These are phyloP conservation scores for Celoporthe dispersa DNA, from an alignment of 2,329 filamentous ascomycete genomes.

Conservation along the genomic window DNA sequence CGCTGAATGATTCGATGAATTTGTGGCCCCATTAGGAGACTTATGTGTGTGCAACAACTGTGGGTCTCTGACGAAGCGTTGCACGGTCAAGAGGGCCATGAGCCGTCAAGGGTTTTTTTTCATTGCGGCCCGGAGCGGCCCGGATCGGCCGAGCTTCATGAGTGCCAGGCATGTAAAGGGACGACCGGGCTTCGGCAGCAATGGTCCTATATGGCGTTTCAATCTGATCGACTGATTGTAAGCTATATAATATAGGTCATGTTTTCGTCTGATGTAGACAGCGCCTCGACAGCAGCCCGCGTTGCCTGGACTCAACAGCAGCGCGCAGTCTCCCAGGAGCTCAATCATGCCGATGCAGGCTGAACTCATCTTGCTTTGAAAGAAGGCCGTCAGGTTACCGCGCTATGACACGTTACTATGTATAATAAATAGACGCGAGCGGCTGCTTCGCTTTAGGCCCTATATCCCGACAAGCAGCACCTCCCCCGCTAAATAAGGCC, in stretches of 20 bases:
- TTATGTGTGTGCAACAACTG: not conserved
- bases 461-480: too few species aligned
- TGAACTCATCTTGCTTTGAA: too few species aligned
- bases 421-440: too few species aligned
- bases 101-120: not conserved
- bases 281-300: too few species aligned
- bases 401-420: too few species aligned
- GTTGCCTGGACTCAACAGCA: too few species aligned
- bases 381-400: too few species aligned
- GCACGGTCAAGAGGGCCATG: too few species aligned
- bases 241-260: not conserved
- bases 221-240: not conserved
- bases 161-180: slow-evolving; percentile 44
- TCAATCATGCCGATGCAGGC: too few species aligned
- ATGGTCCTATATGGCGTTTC: not conserved
- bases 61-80: not conserved
- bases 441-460: too few species aligned
- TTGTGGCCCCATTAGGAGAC: not conserved
- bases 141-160: slow-evolving; percentile 49
- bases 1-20: not conserved
- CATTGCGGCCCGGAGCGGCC: not conserved
- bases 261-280: too few species aligned
- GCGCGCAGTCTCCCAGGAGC: too few species aligned
- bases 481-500: not conserved
- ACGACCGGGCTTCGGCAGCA: not conserved